Percentiles rank a stretch among this genome's conserved stretches.
These are phyloP conservation scores for Dillenia turbinata DNA, from an alignment of 164 flowering plant species.

Conservation along the genomic window DNA sequence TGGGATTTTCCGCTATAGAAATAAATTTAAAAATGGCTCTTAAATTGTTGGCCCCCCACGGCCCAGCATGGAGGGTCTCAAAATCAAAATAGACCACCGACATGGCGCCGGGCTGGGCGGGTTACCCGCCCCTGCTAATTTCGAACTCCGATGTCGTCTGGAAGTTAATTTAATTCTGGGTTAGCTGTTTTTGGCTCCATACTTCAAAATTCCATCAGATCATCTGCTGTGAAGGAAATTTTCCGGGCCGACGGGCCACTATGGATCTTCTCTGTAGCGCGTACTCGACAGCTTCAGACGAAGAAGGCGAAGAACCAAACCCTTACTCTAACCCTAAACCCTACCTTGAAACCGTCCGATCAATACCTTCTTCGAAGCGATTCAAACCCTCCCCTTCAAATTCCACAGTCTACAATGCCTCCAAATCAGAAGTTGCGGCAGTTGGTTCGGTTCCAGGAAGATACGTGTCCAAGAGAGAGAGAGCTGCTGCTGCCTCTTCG, in stretches of 20 bases:
- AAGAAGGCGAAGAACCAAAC: constrained; percentile 37
- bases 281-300: constrained; percentile 49
- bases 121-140: too few relatives aligned
- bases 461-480: constrained; percentile 79
- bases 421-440: constrained; percentile 26
- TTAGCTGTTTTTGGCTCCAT: not conserved
- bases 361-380: constrained; percentile 22
- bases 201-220: not conserved
- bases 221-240: not conserved
- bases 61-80: too few relatives aligned
- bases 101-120: too few relatives aligned
- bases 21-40: too few relatives aligned
- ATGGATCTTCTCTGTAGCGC: constrained; percentile 68
- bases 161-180: not conserved
- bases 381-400: constrained; percentile 7
- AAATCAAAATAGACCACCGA: too few relatives aligned
- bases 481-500: constrained; percentile 24
- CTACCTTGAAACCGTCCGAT: too few relatives aligned
- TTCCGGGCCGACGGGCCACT: too few relatives aligned
- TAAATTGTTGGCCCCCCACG: too few relatives aligned
- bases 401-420: not conserved
- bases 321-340: not conserved
- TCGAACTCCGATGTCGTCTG: too few relatives aligned
- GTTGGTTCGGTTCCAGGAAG: constrained; percentile 61
- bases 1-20: too few relatives aligned